phyloP scores from a whole-genome alignment of 23 red algal species.

The Gracilaria caudata region DNA sequence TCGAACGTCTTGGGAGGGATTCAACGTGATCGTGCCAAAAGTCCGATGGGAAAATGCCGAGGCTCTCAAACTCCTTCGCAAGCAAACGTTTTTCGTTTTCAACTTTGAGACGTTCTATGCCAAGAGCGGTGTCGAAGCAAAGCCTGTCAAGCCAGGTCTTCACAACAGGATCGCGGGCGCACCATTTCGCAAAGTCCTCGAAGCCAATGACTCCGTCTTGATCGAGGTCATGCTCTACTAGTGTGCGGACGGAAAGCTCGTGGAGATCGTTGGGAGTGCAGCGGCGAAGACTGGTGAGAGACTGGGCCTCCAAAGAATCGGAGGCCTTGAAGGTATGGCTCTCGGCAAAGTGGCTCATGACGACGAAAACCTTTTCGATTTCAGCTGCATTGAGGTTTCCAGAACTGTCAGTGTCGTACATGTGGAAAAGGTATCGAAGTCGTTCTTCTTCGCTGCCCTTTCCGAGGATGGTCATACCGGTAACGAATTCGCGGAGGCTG shows the following conservation, averaged over 20 bases:
- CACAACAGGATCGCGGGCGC: slow-evolving; percentile 46
- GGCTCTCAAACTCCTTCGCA: slow-evolving; percentile 66
- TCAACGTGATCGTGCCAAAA: slow-evolving; percentile 49
- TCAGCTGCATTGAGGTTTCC: slow-evolving; percentile 69
- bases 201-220: slow-evolving; percentile 70
- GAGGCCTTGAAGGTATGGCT: slow-evolving; percentile 57
- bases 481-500: slow-evolving; percentile 80
- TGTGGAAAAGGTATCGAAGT: slow-evolving; percentile 78
- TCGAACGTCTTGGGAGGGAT: not conserved
- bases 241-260: slow-evolving; percentile 33
- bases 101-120: slow-evolving; percentile 46
- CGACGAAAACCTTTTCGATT: slow-evolving; percentile 64
- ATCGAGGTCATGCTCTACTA: slow-evolving; percentile 58
- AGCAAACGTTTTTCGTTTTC: slow-evolving; percentile 76
- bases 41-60: slow-evolving; percentile 47
- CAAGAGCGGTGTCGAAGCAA: slow-evolving; percentile 49
- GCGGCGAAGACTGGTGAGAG: slow-evolving; percentile 12
- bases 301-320: slow-evolving; percentile 47
- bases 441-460: slow-evolving; percentile 72
- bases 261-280: slow-evolving; percentile 9
- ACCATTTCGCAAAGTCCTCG: slow-evolving; percentile 80
- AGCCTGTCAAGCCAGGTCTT: slow-evolving; percentile 84
- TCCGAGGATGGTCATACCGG: slow-evolving; percentile 70
- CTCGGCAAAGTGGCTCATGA: slow-evolving; percentile 72
- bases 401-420: slow-evolving; percentile 77